Base-by-base conservation (phyloP, 2,329 filamentous ascomycete species). In the Ascochyta koolunga region DNA sequence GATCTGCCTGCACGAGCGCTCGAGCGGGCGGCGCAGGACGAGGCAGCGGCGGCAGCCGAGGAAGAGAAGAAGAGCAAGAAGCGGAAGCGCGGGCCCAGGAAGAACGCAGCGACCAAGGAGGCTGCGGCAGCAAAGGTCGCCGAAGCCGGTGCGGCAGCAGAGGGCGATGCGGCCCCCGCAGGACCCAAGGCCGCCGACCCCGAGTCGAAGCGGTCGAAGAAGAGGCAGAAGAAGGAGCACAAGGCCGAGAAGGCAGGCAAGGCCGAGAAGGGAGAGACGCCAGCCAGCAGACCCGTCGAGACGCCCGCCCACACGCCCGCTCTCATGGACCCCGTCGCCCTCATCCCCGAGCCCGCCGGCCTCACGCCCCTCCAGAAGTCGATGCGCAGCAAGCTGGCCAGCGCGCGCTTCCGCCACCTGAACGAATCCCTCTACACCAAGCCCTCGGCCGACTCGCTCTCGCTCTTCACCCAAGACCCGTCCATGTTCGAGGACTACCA, bases 401-500 rank as follows among this genome's bases (percentile, higher is more conserved):
- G 93, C 9, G 93, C 95, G 1, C 92, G 95, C 54, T 99, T 99
- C 84, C 91, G 95, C 60, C 92, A 98, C 76, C 86, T 99, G 58
- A 99, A 99, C 76, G 90, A 99, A 79, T 93, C 91, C 0, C 87
- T 99, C 13, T 99, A 99, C 79, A 98, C 93, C 4, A 90, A 88
- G 7, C 90, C 93, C 1, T 99, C 95, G 0, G 80, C 82, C 31
- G 87, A 95, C 61, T 90, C 95, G n/a, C 86, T 95, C 64, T 79
- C 83, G 44, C 86, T 98, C 21, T 98, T 99, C 79, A 81, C 85
- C 45, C 82, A 89, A 29, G 91, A 90, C 43, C 95, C 95, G 0
- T 91, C 96, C 71, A 93, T 98, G 83, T 99, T 98, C 78, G 83
- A 86, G 64, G 93, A 98, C 77, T 99, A 99, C 77, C 95, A 99